Base-by-base conservation (phyloP, 2,329 filamentous ascomycete species). In the Graphilbum sp. region DNA sequence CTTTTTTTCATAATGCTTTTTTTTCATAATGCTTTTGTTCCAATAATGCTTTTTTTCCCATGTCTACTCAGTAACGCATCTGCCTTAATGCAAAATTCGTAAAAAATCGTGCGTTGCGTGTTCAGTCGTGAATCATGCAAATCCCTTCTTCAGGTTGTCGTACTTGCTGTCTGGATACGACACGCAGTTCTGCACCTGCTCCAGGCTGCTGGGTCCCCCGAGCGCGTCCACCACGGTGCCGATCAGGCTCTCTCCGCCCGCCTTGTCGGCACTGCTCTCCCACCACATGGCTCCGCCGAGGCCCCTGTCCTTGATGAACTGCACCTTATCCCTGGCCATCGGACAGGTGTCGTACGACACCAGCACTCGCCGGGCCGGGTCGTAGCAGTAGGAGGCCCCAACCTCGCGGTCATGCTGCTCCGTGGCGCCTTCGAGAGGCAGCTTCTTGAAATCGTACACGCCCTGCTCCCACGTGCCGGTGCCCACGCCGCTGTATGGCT, bases 261-360 rank as follows among this genome's bases (percentile, higher is more conserved):
- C 52, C 52, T 75, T 77, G 54, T 95, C 88, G 1, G 72, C 77
- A 50, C 79, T 88, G 49, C 75, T 83, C 61, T 95, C 87, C 86
- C 86, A 94, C 85, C 85, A 96, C 87, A 96, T 95, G n/a, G 71
- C 84, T 16, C 88, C 88, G 2, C 86, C 87, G 0, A 95, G 67
- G 0, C 72, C 64, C 33, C 67, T 61, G 17, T 69, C 54, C 51
- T 65, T 69, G 51, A 95, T 72, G 54, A 75, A 94, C 11, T 70
- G 60, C 2, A 76, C 75, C 63, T 95, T 96, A 46, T 60, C 54
- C 46, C 63, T 62, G 4, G 75, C 79, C 54, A 86, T 72, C 3
- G 63, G 59, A 1, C 75, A 68, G 2, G 74, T 88, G 52, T 86
- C 81, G 53, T 93, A 96, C 32, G 71, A 79, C 37, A 96, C 69